Evolutionary conservation across 257 asterid genomes (phyloP).

Genomic region (Jacaranda mimosifolia): DNA sequence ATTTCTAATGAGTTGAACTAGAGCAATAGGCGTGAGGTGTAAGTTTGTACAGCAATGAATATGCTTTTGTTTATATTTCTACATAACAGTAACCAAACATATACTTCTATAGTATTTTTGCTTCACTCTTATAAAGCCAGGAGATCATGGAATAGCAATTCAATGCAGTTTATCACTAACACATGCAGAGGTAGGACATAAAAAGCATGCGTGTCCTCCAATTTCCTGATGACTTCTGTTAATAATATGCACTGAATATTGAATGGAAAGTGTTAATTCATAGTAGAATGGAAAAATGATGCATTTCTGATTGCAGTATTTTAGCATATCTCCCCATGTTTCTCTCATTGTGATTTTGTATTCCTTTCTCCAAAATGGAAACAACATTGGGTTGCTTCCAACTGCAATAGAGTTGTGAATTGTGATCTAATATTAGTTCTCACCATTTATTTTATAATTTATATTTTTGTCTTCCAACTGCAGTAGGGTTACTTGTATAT

Average conservation of each 20-base stretch:
- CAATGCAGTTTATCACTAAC: background rate
- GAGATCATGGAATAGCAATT: background rate
- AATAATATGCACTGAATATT: background rate
- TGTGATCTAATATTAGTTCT: no score
- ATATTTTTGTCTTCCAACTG: no score
- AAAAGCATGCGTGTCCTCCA: background rate
- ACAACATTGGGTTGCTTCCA: background rate
- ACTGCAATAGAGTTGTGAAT: no score
- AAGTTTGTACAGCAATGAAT: background rate
- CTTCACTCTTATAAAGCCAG: background rate
- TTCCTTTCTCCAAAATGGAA: background rate
- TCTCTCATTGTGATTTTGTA: background rate
- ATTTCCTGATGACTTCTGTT: background rate
- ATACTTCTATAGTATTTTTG: background rate
- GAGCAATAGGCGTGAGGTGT: background rate
- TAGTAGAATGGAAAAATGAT: background rate
- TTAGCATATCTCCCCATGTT: background rate
- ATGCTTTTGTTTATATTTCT: background rate
- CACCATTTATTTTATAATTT: no score
- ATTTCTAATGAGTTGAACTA: background rate
- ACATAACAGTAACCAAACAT: background rate
- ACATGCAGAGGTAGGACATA: background rate
- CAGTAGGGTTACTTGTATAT: background rate
- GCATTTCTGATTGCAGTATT: background rate
- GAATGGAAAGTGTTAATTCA: background rate